phyloP scores from a whole-genome alignment of 495 filamentous ascomycete genomes.

The Aspergillus saccharolyticus region DNA sequence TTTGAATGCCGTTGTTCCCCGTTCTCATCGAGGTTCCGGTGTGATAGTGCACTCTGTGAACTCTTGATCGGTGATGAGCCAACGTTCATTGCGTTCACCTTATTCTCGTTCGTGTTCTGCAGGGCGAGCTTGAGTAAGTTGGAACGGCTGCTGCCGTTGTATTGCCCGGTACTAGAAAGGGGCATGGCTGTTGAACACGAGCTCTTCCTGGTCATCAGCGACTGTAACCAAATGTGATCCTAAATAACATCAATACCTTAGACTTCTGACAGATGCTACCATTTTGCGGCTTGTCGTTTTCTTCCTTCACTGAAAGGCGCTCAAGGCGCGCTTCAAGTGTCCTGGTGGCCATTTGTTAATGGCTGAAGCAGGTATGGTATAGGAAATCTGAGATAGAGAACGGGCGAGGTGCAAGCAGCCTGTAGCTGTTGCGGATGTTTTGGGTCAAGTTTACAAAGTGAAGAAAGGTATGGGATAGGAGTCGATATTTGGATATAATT shows the following conservation, averaged over 20 bases:
- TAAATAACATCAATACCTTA: constrained; percentile 49
- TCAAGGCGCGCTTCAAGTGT: constrained; percentile 76
- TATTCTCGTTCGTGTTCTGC: constrained; percentile 61
- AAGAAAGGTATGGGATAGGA: not conserved
- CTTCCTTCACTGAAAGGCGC: constrained; percentile 75
- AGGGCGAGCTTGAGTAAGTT: constrained; percentile 79
- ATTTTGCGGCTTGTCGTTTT: constrained; percentile 57
- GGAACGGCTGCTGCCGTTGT: constrained; percentile 56
- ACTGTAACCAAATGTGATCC: not conserved
- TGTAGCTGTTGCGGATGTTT: too few species aligned
- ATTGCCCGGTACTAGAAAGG: constrained; percentile 47
- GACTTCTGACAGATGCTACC: constrained; percentile 54
- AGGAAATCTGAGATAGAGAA: too few species aligned
- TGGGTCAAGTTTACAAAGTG: not conserved
- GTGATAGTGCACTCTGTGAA: constrained; percentile 34
- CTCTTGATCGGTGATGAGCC: constrained; percentile 29
- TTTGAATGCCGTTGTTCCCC: constrained; percentile 49
- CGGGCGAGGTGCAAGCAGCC: too few species aligned
- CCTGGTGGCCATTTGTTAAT: constrained; percentile 48
- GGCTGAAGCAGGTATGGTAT: constrained; percentile 1
- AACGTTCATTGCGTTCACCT: constrained; percentile 43
- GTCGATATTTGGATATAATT: not conserved
- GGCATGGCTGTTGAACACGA: constrained; percentile 48
- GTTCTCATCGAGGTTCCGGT: constrained; percentile 52
- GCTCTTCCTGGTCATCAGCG: constrained; percentile 33